phyloP scores from a whole-genome alignment of 139 green algal genomes.

The Chlorella sorokiniana region DNA sequence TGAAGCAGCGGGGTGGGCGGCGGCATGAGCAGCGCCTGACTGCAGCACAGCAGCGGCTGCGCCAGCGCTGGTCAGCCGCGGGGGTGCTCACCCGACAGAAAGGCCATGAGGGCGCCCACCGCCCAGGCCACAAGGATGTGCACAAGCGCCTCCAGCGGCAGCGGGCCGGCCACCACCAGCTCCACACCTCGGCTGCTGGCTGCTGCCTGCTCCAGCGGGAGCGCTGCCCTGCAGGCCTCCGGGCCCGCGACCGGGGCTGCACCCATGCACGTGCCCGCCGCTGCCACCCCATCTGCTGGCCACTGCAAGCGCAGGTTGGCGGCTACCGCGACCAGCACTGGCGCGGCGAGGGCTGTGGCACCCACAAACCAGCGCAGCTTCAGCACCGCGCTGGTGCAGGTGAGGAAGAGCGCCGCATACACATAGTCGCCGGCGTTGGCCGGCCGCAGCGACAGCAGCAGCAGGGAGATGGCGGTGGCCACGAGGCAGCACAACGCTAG shows the following conservation, averaged over 20 bases:
- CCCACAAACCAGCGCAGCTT: constrained; percentile 69
- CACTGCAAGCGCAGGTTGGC: constrained; percentile 21
- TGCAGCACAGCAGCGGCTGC: too few species aligned
- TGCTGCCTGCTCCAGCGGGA: not conserved
- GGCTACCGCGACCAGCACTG: not conserved
- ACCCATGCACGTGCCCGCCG: not conserved
- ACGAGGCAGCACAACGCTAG: constrained; percentile 62
- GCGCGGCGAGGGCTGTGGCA: constrained; percentile 27
- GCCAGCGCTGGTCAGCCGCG: too few species aligned
- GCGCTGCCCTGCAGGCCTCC: not conserved
- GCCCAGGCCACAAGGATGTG: constrained; percentile 79
- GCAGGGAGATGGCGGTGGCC: constrained; percentile 4
- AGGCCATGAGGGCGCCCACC: constrained; percentile 78
- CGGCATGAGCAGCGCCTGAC: too few species aligned
- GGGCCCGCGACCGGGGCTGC: too few species aligned
- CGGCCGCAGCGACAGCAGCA: constrained; percentile 19
- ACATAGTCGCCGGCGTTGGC: constrained; percentile 59
- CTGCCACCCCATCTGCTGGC: not conserved
- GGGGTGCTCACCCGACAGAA: constrained; percentile 49
- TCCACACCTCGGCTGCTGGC: not conserved
- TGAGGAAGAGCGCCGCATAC: constrained; percentile 80
- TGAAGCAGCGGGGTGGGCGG: not conserved
- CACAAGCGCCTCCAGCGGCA: constrained; percentile 64
- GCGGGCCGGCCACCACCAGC: constrained; percentile 13
- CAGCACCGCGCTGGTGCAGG: constrained; percentile 76